These are phyloP conservation scores for Arthrocladium fulminans DNA, from an alignment of 2,329 filamentous ascomycete genomes.

Conservation along the genomic window DNA sequence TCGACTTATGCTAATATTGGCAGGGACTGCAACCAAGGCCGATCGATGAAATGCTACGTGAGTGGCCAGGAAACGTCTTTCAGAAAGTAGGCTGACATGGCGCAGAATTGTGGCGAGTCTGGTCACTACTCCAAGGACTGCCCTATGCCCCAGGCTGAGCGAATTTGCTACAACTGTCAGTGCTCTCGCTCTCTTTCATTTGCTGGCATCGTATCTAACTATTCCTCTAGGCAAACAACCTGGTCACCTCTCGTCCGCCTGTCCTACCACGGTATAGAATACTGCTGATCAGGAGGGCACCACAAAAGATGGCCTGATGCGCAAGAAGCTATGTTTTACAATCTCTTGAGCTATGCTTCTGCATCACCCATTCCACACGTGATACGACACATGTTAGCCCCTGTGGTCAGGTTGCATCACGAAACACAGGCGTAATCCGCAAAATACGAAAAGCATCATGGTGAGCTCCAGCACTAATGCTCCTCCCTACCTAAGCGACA, in stretches of 20 bases:
- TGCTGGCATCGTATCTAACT: not conserved
- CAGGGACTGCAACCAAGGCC: conserved; percentile 91
- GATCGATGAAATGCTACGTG: conserved; percentile 88
- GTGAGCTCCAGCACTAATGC: no score
- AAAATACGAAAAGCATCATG: no score
- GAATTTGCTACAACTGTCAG: conserved; percentile 96
- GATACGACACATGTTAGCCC: no score
- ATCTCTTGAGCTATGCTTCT: no score
- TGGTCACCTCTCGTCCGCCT: conserved; percentile 88
- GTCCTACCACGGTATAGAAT: conserved; percentile 56
- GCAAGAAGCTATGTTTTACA: no score
- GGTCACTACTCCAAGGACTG: conserved; percentile 95
- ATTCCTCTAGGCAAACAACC: conserved; percentile 41
- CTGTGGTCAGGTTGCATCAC: no score
- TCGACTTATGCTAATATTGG: conserved; percentile 34
- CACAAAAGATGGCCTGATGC: not conserved
- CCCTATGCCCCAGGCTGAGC: conserved; percentile 86
- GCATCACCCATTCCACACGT: no score
- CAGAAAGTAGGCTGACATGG: conserved; percentile 9
- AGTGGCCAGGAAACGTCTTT: conserved; percentile 24
- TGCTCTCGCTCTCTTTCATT: not conserved
- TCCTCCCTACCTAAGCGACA: no score
- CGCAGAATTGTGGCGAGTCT: conserved; percentile 60
- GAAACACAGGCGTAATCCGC: no score
- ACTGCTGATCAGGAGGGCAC: not conserved